A percentile compares a stretch with the other conserved stretches of the same genome.
These are phyloP conservation scores for Cynanchum wilfordii DNA, from an alignment of 257 asterid genomes.

Conservation along the genomic window DNA sequence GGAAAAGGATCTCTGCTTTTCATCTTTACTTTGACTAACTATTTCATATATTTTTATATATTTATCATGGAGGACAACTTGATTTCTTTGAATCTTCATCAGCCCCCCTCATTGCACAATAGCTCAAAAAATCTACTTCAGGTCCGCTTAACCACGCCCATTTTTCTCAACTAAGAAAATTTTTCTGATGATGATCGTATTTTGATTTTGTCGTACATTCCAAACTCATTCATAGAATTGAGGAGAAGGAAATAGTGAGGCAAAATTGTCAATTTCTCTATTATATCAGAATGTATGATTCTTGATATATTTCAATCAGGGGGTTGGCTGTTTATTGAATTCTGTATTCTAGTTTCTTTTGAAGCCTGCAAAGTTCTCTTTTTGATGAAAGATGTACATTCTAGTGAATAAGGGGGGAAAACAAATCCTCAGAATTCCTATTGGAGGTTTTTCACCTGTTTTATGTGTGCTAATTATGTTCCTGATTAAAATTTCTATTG, in stretches of 20 bases:
- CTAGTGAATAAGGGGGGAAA: background rate
- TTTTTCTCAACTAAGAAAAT: background rate
- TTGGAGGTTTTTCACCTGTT: background rate
- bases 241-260: background rate
- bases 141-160: background rate
- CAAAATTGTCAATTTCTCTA: background rate
- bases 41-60: background rate
- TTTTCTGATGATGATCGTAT: background rate
- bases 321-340: background rate
- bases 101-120: no score
- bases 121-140: background rate
- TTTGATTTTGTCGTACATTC: background rate
- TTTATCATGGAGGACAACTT: background rate
- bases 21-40: background rate
- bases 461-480: conserved; percentile 15
- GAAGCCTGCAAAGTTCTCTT: background rate
- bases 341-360: background rate
- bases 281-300: background rate
- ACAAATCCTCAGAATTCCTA: background rate
- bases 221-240: background rate
- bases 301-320: background rate
- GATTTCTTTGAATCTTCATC: background rate
- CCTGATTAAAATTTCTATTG: conserved; percentile 18
- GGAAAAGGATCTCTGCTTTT: background rate
- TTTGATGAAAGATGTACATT: background rate